Percentiles rank a stretch among this genome's conserved stretches.
Evolutionary conservation across 306 rosid species (phyloP).

Genomic region (Cotoneaster glaucophyllus): DNA sequence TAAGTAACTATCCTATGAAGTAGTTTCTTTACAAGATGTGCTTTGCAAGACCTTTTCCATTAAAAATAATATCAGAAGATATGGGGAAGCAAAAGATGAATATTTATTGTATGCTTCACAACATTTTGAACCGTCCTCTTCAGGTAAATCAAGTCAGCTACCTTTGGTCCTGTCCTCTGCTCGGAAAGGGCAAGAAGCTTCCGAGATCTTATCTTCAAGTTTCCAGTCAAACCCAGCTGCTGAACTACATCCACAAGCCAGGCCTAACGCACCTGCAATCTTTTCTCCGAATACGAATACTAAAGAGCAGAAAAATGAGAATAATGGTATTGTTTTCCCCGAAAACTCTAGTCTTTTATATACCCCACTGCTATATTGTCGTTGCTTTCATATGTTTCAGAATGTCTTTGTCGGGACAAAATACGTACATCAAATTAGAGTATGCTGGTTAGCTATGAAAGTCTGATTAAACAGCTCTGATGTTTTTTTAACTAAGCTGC

Average conservation of each 20-base stretch:
- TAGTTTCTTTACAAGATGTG: not conserved
- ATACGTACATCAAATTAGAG: not conserved
- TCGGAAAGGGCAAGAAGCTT: conserved; percentile 14
- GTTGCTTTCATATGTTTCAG: not conserved
- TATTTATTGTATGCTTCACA: not conserved
- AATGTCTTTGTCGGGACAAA: not conserved
- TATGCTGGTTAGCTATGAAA: not conserved
- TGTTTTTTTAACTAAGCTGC: not conserved
- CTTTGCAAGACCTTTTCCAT: not conserved
- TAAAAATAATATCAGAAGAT: not conserved
- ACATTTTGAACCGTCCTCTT: not conserved
- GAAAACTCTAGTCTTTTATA: not conserved
- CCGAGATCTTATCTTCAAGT: conserved; percentile 13
- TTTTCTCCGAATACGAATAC: conserved; percentile 1
- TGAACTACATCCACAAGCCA: conserved; percentile 19
- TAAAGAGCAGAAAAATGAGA: conserved; percentile 6
- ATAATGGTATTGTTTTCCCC: conserved; percentile 19
- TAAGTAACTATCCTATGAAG: not conserved
- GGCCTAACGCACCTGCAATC: conserved; percentile 1
- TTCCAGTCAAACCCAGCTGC: conserved; percentile 20
- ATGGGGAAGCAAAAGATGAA: not conserved
- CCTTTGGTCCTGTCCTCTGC: conserved; percentile 22
- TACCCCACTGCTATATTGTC: not conserved
- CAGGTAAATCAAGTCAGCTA: conserved; percentile 38
- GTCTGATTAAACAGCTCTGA: not conserved